A percentile compares a stretch with the other conserved stretches of the same genome.
Evolutionary conservation across 768 basidiomycete species (phyloP).

Genomic region (Hypholoma sublateritium): DNA sequence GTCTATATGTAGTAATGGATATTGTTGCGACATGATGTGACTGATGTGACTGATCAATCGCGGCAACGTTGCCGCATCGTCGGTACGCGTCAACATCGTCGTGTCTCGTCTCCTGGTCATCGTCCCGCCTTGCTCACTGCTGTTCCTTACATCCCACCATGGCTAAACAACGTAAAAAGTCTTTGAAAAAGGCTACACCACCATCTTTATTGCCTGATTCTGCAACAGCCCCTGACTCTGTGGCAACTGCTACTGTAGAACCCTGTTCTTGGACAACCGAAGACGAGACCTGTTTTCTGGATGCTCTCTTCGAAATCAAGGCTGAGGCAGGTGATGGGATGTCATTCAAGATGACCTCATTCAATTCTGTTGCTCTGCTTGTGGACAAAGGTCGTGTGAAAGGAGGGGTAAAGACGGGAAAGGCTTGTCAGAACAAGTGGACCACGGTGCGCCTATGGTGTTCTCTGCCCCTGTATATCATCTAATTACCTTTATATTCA

Average conservation of each 20-base stretch:
- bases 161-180: too few relatives aligned
- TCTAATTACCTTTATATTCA: too few relatives aligned
- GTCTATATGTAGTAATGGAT: too few relatives aligned
- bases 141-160: too few relatives aligned
- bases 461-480: too few relatives aligned
- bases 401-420: conserved; percentile 2
- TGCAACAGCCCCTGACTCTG: not conserved
- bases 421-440: conserved; percentile 20
- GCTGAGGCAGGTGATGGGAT: conserved; percentile 19
- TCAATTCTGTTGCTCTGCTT: conserved; percentile 6
- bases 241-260: not conserved
- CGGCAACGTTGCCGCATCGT: too few relatives aligned
- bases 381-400: conserved; percentile 5
- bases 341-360: conserved; percentile 22
- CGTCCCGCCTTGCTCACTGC: too few relatives aligned
- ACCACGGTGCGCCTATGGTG: conserved; percentile 8
- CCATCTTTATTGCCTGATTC: not conserved
- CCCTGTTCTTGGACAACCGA: not conserved
- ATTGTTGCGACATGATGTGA: not conserved
- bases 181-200: not conserved
- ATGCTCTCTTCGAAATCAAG: not conserved
- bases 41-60: not conserved
- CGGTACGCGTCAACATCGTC: not conserved
- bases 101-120: not conserved
- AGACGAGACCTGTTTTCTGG: not conserved